Evolutionary conservation across 352 stramenopile genomes (phyloP).

Genomic region (Globisporangium iwayamae): DNA sequence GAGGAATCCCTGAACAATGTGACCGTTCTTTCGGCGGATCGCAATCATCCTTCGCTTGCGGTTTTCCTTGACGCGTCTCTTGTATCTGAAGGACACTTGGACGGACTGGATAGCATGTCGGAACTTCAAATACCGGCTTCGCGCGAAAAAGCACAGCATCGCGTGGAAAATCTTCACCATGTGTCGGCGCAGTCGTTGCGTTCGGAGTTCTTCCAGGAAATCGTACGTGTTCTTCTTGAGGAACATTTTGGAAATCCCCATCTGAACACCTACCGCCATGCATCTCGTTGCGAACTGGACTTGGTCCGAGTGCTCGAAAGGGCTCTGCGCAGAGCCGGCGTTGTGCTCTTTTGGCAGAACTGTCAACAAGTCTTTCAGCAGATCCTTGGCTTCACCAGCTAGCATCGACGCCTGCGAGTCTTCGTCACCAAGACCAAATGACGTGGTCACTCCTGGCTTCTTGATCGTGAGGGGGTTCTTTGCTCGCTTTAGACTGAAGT

Average conservation of each 20-base stretch:
- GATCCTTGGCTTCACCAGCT: conserved; percentile 57
- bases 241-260: conserved; percentile 96
- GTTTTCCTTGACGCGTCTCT: conserved; percentile 31
- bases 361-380: conserved; percentile 86
- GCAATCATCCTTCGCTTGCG: conserved; percentile 30
- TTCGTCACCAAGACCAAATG: conserved; percentile 43
- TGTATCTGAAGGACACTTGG: conserved; percentile 62
- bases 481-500: conserved; percentile 63
- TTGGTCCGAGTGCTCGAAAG: conserved; percentile 68
- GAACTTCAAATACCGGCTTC: conserved; percentile 54
- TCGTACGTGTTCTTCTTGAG: conserved; percentile 89
- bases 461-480: conserved; percentile 39
- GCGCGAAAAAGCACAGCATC: conserved; percentile 55
- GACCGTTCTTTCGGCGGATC: conserved; percentile 36
- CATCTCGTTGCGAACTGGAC: conserved; percentile 59
- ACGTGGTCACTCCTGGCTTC: conserved; percentile 27
- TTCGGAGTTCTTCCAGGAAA: conserved; percentile 88
- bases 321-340: conserved; percentile 60
- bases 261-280: conserved; percentile 77
- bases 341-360: conserved; percentile 88
- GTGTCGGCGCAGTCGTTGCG: conserved; percentile 54
- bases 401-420: conserved; percentile 36
- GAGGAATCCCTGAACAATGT: conserved; percentile 51
- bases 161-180: conserved; percentile 76
- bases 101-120: conserved; percentile 47